A percentile compares a stretch with the other conserved stretches of the same genome.
These are phyloP conservation scores for Lobosporangium transversale DNA, from an alignment of 192 early-diverging fungal species.

Conservation along the genomic window DNA sequence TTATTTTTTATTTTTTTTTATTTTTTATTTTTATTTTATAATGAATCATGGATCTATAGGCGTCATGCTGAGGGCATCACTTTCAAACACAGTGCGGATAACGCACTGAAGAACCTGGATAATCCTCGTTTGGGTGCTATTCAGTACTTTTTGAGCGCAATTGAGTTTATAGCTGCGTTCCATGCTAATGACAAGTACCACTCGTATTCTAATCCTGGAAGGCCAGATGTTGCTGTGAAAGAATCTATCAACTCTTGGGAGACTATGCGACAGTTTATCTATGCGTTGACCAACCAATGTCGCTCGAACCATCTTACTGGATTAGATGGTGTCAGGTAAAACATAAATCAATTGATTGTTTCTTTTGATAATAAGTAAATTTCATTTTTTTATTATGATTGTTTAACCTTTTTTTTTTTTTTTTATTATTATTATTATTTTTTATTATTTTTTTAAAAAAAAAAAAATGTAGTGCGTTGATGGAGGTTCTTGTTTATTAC, in stretches of 20 bases:
- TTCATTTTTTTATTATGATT: too few relatives aligned
- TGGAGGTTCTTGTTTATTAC: constrained; percentile 45
- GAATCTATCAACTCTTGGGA: constrained; percentile 45
- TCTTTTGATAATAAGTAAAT: too few relatives aligned
- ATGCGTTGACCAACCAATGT: constrained; percentile 42
- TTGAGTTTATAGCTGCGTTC: constrained; percentile 48
- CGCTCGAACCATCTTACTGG: constrained; percentile 34
- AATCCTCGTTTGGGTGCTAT: constrained; percentile 30
- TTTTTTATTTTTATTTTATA: not conserved
- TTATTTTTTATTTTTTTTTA: not conserved
- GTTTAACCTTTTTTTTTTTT: not conserved
- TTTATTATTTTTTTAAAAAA: not conserved
- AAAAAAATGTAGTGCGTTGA: constrained; percentile 16
- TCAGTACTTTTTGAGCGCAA: constrained; percentile 43
- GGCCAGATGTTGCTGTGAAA: constrained; percentile 34
- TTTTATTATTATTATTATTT: too few relatives aligned
- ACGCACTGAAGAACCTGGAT: constrained; percentile 28
- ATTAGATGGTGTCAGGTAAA: constrained; percentile 44
- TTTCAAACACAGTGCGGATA: constrained; percentile 38
- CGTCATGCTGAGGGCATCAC: constrained; percentile 29
- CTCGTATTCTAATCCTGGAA: constrained; percentile 32
- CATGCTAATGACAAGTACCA: constrained; percentile 50
- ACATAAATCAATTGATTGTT: too few relatives aligned
- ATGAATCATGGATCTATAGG: too few relatives aligned
- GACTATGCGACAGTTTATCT: constrained; percentile 52